Evolutionary conservation across 805 yeast species (phyloP), one percentile per base, ranked within the genome.

Genomic region (Myxozyma nipponensis): DNA sequence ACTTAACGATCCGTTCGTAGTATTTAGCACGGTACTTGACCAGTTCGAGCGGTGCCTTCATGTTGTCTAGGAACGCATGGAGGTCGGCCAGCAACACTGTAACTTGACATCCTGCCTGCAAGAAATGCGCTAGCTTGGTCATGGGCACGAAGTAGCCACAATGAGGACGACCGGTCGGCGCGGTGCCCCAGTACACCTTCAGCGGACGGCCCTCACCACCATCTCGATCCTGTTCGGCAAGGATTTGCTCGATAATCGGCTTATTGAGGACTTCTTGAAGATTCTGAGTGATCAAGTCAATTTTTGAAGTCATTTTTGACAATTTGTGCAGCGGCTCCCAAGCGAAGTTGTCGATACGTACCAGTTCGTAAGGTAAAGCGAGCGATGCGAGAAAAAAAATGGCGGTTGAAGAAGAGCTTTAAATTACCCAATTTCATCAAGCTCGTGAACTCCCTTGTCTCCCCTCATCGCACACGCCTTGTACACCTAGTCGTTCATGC

Each of bases 81-180:
- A 93, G 74, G 66, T 93, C 98, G 15, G 99, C 99, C 59, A 93
- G 69, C 52, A 93, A 76, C 4, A 93, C 93, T 0, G 82, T 88
- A 39, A 93, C 95, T 66, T 88, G 93, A 73, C 96, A 88, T 10
- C 98, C 98, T 17, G 99, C 98, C 63, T 82, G 84, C 69, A 93
- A 77, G 68, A 91, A 88, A 68, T 93, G 90, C 1, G 98, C 98
- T 61, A 93, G 72, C 69, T 93, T 91, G 55, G 95, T 84, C 98
- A 93, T 91, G 46, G 98, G 93, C 35, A 93, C 98, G 66, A 93
- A 88, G 77, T 93, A 93, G 46, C 98, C 99, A 74, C 97, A 90
- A 72, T 93, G 99, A 40, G 98, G 96, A 71, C 81, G 86, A 46
- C 99, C 99, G 3, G 99, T 93, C 54, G 99, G 98, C 5, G 99